Evolutionary conservation across 805 yeast species (phyloP).

Genomic region (Myxozyma monticola): DNA sequence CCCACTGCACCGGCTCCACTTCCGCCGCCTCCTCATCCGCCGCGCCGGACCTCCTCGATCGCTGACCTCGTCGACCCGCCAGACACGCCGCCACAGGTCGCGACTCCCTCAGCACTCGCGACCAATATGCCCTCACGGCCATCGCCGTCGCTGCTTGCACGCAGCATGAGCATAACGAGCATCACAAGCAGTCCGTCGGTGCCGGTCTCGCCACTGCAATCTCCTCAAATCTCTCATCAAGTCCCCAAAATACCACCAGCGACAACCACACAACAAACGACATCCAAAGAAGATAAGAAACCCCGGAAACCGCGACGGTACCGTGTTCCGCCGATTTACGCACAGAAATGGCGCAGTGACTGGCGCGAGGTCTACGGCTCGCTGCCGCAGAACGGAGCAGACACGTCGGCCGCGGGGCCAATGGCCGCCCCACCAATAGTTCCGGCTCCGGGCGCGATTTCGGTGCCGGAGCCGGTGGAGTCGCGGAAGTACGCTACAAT

Average conservation of each 20-base stretch:
- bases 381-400: background rate
- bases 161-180: conserved; percentile 26
- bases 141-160: background rate
- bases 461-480: no score
- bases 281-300: background rate
- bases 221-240: background rate
- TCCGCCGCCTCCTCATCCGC: conserved; percentile 6
- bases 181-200: no score
- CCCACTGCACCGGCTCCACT: no score
- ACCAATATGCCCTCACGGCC: background rate
- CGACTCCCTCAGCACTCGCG: conserved; percentile 4
- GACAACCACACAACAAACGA: background rate
- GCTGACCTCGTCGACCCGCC: conserved; percentile 18
- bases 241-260: background rate
- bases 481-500: conserved; percentile 44
- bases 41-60: conserved; percentile 19
- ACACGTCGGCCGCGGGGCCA: no score
- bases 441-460: conserved; percentile 8
- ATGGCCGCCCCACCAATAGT: no score
- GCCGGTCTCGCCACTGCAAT: background rate
- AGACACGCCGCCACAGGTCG: conserved; percentile 8
- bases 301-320: conserved; percentile 59
- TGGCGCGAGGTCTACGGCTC: conserved; percentile 24
- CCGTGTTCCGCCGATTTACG: conserved; percentile 75
- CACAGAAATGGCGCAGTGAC: conserved; percentile 63